Conservation (phyloP, 2,329 filamentous ascomycete genomes). For the Ophiostoma populinum region DNA sequence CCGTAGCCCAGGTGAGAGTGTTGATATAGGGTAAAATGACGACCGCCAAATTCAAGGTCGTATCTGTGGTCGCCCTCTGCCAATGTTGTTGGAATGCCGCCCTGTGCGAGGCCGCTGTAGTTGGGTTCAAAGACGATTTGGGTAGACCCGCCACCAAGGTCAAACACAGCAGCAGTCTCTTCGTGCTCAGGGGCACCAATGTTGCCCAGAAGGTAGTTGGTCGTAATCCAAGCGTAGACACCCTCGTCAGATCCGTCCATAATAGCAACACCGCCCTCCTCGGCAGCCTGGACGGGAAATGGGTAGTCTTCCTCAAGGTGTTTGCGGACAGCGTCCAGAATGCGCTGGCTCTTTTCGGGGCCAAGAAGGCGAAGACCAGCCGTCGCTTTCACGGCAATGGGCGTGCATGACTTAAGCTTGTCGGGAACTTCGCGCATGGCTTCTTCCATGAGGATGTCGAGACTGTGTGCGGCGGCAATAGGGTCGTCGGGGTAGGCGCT, state of each 20-base stretch:
- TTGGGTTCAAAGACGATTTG: constrained; percentile 98
- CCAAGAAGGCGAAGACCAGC: constrained; percentile 83
- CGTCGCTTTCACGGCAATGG: constrained; percentile 94
- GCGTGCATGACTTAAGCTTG: constrained; percentile 77
- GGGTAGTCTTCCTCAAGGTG: constrained; percentile 81
- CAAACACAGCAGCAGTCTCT: constrained; percentile 85
- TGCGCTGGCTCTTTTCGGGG: constrained; percentile 60
- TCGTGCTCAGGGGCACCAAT: constrained; percentile 84
- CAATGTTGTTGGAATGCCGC: constrained; percentile 73
- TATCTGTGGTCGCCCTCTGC: constrained; percentile 93
- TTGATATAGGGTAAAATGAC: constrained; percentile 86
- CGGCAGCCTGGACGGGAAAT: constrained; percentile 79
- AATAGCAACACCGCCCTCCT: constrained; percentile 77
- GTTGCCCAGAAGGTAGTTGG: constrained; percentile 95
- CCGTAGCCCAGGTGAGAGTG: constrained; percentile 96
- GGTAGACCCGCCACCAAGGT: constrained; percentile 89
- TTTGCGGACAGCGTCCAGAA: constrained; percentile 66
- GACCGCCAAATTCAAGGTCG: constrained; percentile 67
- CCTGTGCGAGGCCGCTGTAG: constrained; percentile 54
- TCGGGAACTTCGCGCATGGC: constrained; percentile 75
- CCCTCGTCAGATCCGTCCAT: constrained; percentile 97
- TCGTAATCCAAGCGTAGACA: constrained; percentile 97
- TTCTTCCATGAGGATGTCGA: constrained; percentile 75
- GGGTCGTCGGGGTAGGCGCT: constrained; percentile 80
- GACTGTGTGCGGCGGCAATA: constrained; percentile 70